Evolutionary conservation across 768 basidiomycete species (phyloP).

Genomic region (Symmetrospora coprosmae): DNA sequence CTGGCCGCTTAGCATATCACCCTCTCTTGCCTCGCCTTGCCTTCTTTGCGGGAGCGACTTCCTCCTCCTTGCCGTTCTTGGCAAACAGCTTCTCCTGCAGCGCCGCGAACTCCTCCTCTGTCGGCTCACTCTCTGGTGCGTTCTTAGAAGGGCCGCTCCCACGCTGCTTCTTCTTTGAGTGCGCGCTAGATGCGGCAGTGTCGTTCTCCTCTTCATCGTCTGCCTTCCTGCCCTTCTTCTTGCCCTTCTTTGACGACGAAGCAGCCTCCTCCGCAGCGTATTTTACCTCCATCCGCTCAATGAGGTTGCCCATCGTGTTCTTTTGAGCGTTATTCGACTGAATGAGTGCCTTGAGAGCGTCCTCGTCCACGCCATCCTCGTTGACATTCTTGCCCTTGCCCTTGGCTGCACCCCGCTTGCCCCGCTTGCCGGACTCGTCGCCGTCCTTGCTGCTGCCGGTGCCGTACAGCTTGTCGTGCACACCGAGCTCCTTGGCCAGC

Average conservation of each 20-base stretch:
- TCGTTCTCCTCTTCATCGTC: conserved; percentile 33
- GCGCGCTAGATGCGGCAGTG: not conserved
- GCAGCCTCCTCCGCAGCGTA: conserved; percentile 26
- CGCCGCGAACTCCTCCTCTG: conserved; percentile 28
- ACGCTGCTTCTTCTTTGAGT: conserved; percentile 26
- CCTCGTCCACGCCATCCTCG: conserved; percentile 24
- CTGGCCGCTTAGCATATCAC: too few relatives aligned
- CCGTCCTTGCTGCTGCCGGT: not conserved
- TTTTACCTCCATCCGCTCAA: conserved; percentile 31
- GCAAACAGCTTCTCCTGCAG: conserved; percentile 11
- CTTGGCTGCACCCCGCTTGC: not conserved
- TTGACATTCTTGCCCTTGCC: conserved; percentile 17
- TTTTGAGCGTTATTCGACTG: conserved; percentile 25
- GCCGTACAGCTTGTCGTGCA: conserved; percentile 33
- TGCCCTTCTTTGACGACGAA: conserved; percentile 5
- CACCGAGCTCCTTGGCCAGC: conserved; percentile 32
- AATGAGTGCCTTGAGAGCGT: conserved; percentile 29
- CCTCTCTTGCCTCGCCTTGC: conserved; percentile 26
- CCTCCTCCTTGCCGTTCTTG: conserved; percentile 33
- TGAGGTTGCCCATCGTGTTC: conserved; percentile 22
- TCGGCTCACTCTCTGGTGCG: conserved; percentile 21
- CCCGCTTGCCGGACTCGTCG: not conserved
- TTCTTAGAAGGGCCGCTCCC: too few relatives aligned
- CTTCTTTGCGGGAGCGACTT: too few relatives aligned
- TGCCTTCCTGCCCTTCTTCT: conserved; percentile 35